phyloP scores from a whole-genome alignment of 2,329 filamentous ascomycete species.

The Talaromyces amestolkiae region DNA sequence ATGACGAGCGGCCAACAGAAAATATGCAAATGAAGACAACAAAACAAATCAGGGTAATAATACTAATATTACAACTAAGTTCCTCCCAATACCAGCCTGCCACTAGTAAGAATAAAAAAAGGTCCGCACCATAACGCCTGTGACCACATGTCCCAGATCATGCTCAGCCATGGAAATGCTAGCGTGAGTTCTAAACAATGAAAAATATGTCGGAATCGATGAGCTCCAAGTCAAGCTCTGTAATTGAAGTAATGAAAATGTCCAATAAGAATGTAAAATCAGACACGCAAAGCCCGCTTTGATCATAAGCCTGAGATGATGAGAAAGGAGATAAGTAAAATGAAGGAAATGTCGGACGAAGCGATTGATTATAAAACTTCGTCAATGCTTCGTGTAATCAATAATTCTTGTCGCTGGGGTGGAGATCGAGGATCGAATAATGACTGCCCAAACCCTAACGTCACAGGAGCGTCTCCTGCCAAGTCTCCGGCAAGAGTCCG shows the following conservation, averaged over 20 bases:
- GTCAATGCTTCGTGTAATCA: constrained; percentile 48
- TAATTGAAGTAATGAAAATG: constrained; percentile 14
- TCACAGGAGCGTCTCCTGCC: constrained; percentile 22
- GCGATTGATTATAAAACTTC: constrained; percentile 40
- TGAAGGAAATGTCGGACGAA: constrained; percentile 14
- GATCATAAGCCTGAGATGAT: constrained; percentile 31
- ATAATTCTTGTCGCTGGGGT: constrained; percentile 36
- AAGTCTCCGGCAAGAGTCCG: constrained; percentile 36
- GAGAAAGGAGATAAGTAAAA: constrained; percentile 21
- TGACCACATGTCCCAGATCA: constrained; percentile 14
- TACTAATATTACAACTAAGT: constrained; percentile 22
- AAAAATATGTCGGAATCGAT: constrained; percentile 12
- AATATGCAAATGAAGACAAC: constrained; percentile 5
- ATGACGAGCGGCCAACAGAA: neutral
- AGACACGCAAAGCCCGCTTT: constrained; percentile 44
- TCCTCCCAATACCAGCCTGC: constrained; percentile 22
- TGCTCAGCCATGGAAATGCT: constrained; percentile 18
- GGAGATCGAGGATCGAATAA: constrained; percentile 42
- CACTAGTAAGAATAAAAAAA: constrained; percentile 24
- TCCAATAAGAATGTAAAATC: constrained; percentile 22
- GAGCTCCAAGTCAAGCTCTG: neutral
- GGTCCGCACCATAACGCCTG: constrained; percentile 9
- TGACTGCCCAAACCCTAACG: constrained; percentile 24
- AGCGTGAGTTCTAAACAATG: constrained; percentile 20
- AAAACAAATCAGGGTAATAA: constrained; percentile 4